These are phyloP conservation scores for Paxillus rubicundulus DNA, from an alignment of 768 basidiomycete species.

Conservation along the genomic window DNA sequence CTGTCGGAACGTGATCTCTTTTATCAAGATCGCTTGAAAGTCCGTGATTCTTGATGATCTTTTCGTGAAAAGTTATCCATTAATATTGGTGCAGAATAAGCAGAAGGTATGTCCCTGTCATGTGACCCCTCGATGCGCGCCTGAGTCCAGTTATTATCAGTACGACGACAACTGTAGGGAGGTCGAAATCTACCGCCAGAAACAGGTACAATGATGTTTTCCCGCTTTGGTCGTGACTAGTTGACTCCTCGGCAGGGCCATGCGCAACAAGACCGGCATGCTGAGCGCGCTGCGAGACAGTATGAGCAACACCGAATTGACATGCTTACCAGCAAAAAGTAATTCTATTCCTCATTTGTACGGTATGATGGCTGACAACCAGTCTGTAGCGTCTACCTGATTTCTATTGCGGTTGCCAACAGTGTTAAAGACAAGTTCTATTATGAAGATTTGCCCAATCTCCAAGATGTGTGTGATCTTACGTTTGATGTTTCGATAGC, in stretches of 20 bases:
- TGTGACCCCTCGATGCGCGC: not conserved
- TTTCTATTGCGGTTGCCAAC: slow-evolving; percentile 70
- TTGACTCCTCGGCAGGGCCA: slow-evolving; percentile 50
- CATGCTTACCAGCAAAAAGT: slow-evolving; percentile 86
- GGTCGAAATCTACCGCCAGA: slow-evolving; percentile 71
- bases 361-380: not conserved
- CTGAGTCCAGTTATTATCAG: slow-evolving; percentile 36
- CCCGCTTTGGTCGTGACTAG: not conserved
- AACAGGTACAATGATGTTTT: slow-evolving; percentile 50
- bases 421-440: slow-evolving; percentile 69
- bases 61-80: not conserved
- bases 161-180: slow-evolving; percentile 79
- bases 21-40: slow-evolving; percentile 70
- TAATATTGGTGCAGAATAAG: slow-evolving; percentile 22
- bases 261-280: slow-evolving; percentile 70
- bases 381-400: slow-evolving; percentile 63
- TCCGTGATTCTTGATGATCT: slow-evolving; percentile 26
- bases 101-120: slow-evolving; percentile 25
- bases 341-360: slow-evolving; percentile 6
- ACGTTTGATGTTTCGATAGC: slow-evolving; percentile 8
- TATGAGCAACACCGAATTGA: slow-evolving; percentile 73
- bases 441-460: slow-evolving; percentile 57
- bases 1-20: slow-evolving; percentile 66
- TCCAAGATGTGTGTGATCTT: slow-evolving; percentile 63
- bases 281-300: slow-evolving; percentile 69